Base-by-base conservation (phyloP, 2,329 filamentous ascomycete genomes). In the Penicillium concentricum region DNA sequence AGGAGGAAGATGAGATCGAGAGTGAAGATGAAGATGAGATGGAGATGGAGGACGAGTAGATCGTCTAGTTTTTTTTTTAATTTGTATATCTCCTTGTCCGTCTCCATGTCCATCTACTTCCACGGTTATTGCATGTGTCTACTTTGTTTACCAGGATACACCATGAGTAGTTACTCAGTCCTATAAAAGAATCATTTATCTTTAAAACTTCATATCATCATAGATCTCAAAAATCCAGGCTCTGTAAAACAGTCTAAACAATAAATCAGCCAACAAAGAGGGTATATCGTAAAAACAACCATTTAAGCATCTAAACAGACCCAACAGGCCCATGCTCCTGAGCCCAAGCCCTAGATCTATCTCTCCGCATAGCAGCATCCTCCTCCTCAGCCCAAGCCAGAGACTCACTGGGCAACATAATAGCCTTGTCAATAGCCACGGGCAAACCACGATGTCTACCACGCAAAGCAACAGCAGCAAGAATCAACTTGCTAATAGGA, bases 361-460 rank as follows among this genome's bases (percentile, higher is more conserved):
- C 70, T 15, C 67, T 63, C 37, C 72, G 58, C 58, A 73, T 53
- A 18, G 58, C 71, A n/a, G 72, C 73, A 64, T 76, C 74, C 51
- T 76, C 75, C 54, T 77, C 75, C 54, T 77, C 75, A 0, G 74
- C 74, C 73, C 72, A 75, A 5, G 71, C 73, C 37, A 76, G 67
- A 16, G 67, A 69, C 59, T 77, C 74, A 58, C 63, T 71, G 0
- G 75, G 75, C 41, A 78, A 56, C 67, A 77, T 72, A 30, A 77
- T 61, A 4, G 82, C 83, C 44, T 81, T 76, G 62, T 86, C 83
- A 57, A 85, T 71, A 3, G 81, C 81, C 32, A 84, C 81, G 0
- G 82, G 82, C 30, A 86, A 62, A 1, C 82, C 82, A n/a, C 83
- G 73, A 68, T 85, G 83, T 0, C 83, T 71, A 0, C 83, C 83